Evolutionary conservation across 2,329 filamentous ascomycete species (phyloP), one percentile per base, ranked within the genome.

Genomic region (Aspergillus transmontanensis): DNA sequence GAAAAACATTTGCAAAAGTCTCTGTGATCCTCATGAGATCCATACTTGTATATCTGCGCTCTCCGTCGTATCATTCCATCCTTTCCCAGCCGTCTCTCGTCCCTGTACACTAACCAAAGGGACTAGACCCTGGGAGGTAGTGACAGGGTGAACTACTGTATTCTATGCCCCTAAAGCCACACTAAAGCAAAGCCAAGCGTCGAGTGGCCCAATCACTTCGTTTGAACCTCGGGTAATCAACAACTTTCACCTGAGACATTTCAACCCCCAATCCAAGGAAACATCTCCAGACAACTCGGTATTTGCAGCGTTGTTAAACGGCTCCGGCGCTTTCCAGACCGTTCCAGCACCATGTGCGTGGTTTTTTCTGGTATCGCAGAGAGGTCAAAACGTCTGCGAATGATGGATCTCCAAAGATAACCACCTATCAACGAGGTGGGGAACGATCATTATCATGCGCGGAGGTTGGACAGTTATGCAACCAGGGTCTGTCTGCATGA

Each of bases 181-280:
- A 56, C 69, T 71, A 71, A 65, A 50, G 66, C 60, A 65, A 68
- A 69, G 68, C 68, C 69, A 69, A 71, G 68, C 59, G 54, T 54
- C 32, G 12, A 28, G 28, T 48, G 34, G 34, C 46, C 63, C 63
- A 64, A 64, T 54, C 51, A 59, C 7, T 34, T 19, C 43, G 19
- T 48, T 39, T 21, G 34, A 23, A 46, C 36, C 34, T 36, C 41
- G 56, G 50, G 32, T 58, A 58, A 56, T 59, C 51, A 34, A 57
- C 43, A 12, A 57, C 23, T 26, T 26, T 26, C 23, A 26, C 14
- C 36, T 64, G 62, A 64, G 60, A 69, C 67, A 69, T 63, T 28
- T 51, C 56, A 57, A 58, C 51, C 60, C 57, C 57, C 51, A 60
- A 59, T 50, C 57, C 45, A 51, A 58, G 43, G 39, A 23, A 41